phyloP scores from a whole-genome alignment of 2,329 filamentous ascomycete species.

The Acephala macrosclerotiorum region DNA sequence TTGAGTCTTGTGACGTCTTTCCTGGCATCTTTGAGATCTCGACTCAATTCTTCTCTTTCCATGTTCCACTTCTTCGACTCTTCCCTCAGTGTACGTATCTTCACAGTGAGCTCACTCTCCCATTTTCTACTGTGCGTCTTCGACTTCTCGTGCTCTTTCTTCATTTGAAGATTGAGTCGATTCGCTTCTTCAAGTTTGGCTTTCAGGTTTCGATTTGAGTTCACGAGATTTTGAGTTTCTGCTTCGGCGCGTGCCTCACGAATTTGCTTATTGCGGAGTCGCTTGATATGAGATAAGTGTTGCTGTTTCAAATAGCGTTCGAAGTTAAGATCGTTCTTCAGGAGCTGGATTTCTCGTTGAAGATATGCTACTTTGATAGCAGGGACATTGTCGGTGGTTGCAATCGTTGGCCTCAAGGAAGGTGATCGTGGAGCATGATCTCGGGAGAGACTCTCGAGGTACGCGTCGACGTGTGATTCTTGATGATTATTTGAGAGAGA shows the following conservation, averaged over 20 bases:
- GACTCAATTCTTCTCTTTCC: conserved; percentile 63
- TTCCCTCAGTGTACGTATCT: conserved; percentile 71
- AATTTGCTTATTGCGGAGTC: conserved; percentile 76
- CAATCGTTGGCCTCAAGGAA: conserved; percentile 41
- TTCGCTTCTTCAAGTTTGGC: conserved; percentile 77
- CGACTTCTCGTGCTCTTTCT: conserved; percentile 75
- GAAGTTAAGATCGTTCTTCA: conserved; percentile 84
- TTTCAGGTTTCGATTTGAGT: conserved; percentile 77
- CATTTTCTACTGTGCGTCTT: conserved; percentile 79
- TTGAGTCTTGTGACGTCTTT: conserved; percentile 71
- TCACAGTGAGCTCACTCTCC: conserved; percentile 74
- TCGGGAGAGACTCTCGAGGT: conserved; percentile 38
- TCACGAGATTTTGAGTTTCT: conserved; percentile 81
- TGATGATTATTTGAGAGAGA: conserved; percentile 36
- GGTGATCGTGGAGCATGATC: conserved; percentile 38
- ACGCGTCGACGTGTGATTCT: conserved; percentile 41
- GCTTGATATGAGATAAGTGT: conserved; percentile 82
- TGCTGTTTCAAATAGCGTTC: conserved; percentile 86
- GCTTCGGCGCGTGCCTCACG: conserved; percentile 81
- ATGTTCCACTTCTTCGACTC: conserved; percentile 71
- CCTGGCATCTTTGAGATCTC: conserved; percentile 63
- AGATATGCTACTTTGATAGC: conserved; percentile 59
- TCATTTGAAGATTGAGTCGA: conserved; percentile 71
- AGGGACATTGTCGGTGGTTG: conserved; percentile 37
- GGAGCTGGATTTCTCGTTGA: conserved; percentile 75